phyloP scores from a whole-genome alignment of 768 basidiomycete genomes.

The Rhizopogon vesiculosus region DNA sequence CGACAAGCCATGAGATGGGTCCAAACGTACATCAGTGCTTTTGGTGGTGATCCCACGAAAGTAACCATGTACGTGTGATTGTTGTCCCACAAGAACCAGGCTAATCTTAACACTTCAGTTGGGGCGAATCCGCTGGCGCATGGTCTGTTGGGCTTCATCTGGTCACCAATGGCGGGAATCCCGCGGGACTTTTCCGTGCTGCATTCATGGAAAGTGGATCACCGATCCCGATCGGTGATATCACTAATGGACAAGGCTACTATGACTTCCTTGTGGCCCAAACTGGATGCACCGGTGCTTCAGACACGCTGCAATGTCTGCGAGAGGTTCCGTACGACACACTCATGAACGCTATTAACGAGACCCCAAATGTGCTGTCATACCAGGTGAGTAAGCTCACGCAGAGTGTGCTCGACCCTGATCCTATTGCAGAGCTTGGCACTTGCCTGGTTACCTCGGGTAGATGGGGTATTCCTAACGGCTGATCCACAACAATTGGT shows the following conservation, averaged over 20 bases:
- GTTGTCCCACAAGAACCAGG: background rate
- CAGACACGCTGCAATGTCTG: slow-evolving; percentile 30
- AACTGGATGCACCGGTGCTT: slow-evolving; percentile 23
- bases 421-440: slow-evolving; percentile 9
- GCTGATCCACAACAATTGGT: slow-evolving; percentile 28
- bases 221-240: slow-evolving; percentile 19
- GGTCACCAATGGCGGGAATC: slow-evolving; percentile 19
- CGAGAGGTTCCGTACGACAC: slow-evolving; percentile 23
- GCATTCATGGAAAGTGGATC: slow-evolving; percentile 39
- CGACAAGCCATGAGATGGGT: slow-evolving; percentile 47
- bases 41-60: slow-evolving; percentile 55
- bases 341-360: slow-evolving; percentile 28
- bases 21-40: slow-evolving; percentile 50
- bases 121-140: slow-evolving; percentile 36
- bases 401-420: background rate
- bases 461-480: slow-evolving; percentile 35
- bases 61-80: slow-evolving; percentile 26
- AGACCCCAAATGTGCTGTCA: slow-evolving; percentile 24
- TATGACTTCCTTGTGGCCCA: slow-evolving; percentile 26
- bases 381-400: slow-evolving; percentile 22
- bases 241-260: slow-evolving; percentile 15
- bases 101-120: slow-evolving; percentile 5
- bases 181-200: slow-evolving; percentile 20
- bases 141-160: slow-evolving; percentile 28
- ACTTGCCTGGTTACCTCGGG: slow-evolving; percentile 32